phyloP scores from a whole-genome alignment of 768 basidiomycete species.

The Russula sp. region DNA sequence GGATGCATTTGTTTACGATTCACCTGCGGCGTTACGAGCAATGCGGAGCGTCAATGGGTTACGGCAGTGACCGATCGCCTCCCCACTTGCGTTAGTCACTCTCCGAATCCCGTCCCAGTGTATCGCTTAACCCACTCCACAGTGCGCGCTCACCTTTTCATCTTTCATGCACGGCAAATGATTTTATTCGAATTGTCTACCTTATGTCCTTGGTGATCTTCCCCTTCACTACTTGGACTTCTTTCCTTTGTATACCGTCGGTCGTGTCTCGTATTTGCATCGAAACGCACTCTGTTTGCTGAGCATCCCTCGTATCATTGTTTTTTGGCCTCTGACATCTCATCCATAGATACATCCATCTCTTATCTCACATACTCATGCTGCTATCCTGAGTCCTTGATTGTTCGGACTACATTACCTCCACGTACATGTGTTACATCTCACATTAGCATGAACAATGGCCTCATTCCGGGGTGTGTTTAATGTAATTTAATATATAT shows the following conservation, averaged over 20 bases:
- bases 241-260: not conserved
- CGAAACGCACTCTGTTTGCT: not conserved
- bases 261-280: not conserved
- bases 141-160: not conserved
- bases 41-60: conserved; percentile 8
- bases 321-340: not conserved
- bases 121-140: not conserved
- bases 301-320: not conserved
- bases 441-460: conserved; percentile 4
- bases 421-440: not conserved
- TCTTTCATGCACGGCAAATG: not conserved
- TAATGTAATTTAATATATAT: conserved; percentile 14
- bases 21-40: conserved; percentile 18
- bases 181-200: not conserved
- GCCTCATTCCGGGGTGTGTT: not conserved
- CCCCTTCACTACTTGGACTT: not conserved
- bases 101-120: not conserved
- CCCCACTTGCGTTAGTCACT: not conserved
- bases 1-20: conserved; percentile 33
- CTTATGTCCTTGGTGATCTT: not conserved
- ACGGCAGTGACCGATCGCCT: not conserved
- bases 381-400: conserved; percentile 8
- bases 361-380: conserved; percentile 5
- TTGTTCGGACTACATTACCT: not conserved
- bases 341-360: not conserved